These are phyloP conservation scores for Botrytis galanthina DNA, from an alignment of 2,329 filamentous ascomycete genomes.

Conservation along the genomic window DNA sequence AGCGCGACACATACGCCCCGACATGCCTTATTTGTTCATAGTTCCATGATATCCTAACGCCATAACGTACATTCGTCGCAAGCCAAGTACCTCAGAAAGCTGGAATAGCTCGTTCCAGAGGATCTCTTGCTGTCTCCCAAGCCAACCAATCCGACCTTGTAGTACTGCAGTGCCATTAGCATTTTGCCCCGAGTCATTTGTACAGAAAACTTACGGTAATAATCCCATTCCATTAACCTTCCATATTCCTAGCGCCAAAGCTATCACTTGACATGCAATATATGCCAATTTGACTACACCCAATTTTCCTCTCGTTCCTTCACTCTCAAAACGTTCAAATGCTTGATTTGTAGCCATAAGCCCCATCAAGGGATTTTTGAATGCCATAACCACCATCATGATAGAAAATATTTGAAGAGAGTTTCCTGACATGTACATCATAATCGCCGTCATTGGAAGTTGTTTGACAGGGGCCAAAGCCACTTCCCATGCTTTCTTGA, in stretches of 20 bases:
- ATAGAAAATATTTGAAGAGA: slow-evolving; percentile 98
- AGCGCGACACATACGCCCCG: background rate
- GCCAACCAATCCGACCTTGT: slow-evolving; percentile 97
- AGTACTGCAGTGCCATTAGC: slow-evolving; percentile 57
- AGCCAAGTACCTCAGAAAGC: slow-evolving; percentile 33
- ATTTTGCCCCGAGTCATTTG: slow-evolving; percentile 12
- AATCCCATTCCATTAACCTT: slow-evolving; percentile 97
- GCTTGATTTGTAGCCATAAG: slow-evolving; percentile 78
- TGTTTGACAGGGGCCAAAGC: slow-evolving; percentile 90
- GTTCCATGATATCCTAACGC: slow-evolving; percentile 9
- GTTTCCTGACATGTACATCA: slow-evolving; percentile 99
- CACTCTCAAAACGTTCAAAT: slow-evolving; percentile 89
- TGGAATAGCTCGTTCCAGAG: slow-evolving; percentile 38
- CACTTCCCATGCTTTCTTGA: slow-evolving; percentile 99
- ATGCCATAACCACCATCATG: slow-evolving; percentile 99
- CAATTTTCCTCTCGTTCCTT: slow-evolving; percentile 70
- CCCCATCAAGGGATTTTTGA: slow-evolving; percentile 91
- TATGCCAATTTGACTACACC: slow-evolving; percentile 85
- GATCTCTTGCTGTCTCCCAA: slow-evolving; percentile 63
- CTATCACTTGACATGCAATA: slow-evolving; percentile 79
- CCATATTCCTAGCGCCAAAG: slow-evolving; percentile 85
- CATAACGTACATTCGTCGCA: background rate
- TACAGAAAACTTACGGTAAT: slow-evolving; percentile 67
- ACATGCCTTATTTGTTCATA: background rate
- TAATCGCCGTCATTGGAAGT: slow-evolving; percentile 96